Evolutionary conservation across 495 filamentous ascomycete genomes (phyloP).

Genomic region (Xanthoparmelia taractica): DNA sequence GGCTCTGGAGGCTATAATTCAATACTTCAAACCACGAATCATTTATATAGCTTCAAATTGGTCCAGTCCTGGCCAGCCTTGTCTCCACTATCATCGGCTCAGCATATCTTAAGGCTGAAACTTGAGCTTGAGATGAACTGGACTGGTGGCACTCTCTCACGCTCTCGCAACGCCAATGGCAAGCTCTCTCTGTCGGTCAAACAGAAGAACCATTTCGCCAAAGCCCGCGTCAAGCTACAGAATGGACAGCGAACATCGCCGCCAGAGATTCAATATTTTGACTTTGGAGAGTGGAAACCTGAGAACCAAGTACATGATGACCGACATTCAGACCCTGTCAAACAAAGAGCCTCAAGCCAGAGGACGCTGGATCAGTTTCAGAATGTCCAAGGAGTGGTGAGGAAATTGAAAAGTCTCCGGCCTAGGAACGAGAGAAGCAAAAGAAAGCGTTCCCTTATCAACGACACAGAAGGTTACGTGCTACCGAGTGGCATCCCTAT

Average conservation of each 20-base stretch:
- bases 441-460: slow-evolving; percentile 3
- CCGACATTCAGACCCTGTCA: background rate
- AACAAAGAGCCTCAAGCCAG: slow-evolving; percentile 5
- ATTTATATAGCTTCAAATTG: background rate
- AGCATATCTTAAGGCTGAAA: background rate
- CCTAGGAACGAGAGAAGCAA: slow-evolving; percentile 1
- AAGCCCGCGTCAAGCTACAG: slow-evolving; percentile 20
- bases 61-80: no score
- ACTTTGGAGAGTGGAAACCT: slow-evolving; percentile 14
- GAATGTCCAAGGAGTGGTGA: slow-evolving; percentile 16
- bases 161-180: slow-evolving; percentile 23
- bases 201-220: slow-evolving; percentile 27
- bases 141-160: slow-evolving; percentile 24
- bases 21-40: background rate
- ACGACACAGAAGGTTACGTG: slow-evolving; percentile 1
- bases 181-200: slow-evolving; percentile 14
- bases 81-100: background rate
- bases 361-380: slow-evolving; percentile 18
- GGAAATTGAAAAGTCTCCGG: slow-evolving; percentile 17
- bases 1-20: no score
- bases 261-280: slow-evolving; percentile 6
- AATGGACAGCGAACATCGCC: slow-evolving; percentile 3
- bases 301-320: background rate
- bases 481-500: slow-evolving; percentile 3
- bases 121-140: slow-evolving; percentile 21